Percentiles rank a stretch among this genome's conserved stretches.
Conservation (phyloP, 202 grass and related monocot genomes). For the Schoenoplectus triqueter region DNA sequence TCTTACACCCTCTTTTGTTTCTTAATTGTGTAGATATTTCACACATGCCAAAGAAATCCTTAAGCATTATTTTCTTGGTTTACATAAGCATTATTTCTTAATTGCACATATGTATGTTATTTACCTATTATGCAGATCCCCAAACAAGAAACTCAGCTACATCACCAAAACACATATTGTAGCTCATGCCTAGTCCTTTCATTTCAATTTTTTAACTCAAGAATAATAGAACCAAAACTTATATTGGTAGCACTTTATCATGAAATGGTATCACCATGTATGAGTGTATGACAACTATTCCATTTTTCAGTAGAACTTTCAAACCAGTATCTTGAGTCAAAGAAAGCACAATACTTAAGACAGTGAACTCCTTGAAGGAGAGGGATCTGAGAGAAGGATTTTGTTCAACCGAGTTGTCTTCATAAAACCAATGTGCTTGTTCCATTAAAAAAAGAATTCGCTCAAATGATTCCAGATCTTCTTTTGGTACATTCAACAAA, state of each 20-base stretch:
- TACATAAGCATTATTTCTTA: background rate
- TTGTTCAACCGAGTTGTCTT: conserved; percentile 95
- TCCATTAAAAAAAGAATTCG: conserved; percentile 96
- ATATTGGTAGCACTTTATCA: conserved; percentile 2
- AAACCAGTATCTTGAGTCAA: background rate
- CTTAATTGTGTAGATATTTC: background rate
- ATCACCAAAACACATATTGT: background rate
- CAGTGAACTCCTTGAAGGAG: conserved; percentile 95
- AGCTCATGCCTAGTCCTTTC: background rate
- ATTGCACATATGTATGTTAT: background rate
- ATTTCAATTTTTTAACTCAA: background rate
- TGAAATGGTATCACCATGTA: background rate
- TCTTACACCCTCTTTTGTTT: background rate
- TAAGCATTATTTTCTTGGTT: background rate
- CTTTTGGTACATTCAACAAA: conserved; percentile 93
- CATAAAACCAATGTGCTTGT: conserved; percentile 98
- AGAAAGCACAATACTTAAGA: conserved; percentile 55
- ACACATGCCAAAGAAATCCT: background rate
- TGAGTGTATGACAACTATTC: background rate
- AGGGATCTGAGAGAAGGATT: conserved; percentile 90
- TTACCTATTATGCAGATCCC: background rate
- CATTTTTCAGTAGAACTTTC: background rate
- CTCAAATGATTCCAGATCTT: conserved; percentile 96
- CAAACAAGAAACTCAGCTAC: background rate
- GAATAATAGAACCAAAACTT: background rate